Base-by-base conservation (phyloP, 805 yeast genomes). In the Saccharomycodes ludwigii region DNA sequence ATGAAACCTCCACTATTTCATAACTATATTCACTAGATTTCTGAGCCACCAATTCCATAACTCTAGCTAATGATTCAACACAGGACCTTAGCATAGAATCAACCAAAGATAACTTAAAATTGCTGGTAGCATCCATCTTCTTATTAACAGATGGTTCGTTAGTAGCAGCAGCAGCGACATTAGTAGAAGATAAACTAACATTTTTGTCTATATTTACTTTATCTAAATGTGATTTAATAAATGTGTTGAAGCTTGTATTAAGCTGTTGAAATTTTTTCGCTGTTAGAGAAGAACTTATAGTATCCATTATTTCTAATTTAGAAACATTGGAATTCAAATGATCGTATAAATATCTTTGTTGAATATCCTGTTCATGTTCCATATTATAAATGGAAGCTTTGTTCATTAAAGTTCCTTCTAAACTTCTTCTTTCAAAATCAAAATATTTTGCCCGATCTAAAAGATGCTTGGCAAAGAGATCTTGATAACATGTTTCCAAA, bases 41-140 rank as follows among this genome's bases (percentile, higher is more conserved):
- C 18, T 59, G 58, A 1, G 88, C 82, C 0, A 75, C 65, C 23
- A 83, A 59, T 48, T 84, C 95, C 44, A 82, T 65, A 3, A 78
- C 63, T 47, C 95, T 64, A 2, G 86, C 77, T 4, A 84, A 61
- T 1, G 86, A 67, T 54, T 85, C 96, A 21, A 83, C 77, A 6
- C 76, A 68, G 12, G 80, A 69, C 41, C 74, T 76, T 24, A 84
- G 58, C 35, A 82, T 68, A 3, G 63, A 58, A 40, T 82, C 86
- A 2, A 81, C 73, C 17, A 63, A 57, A 11, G 56, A 43, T 5
- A 76, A 48, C 19, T 54, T 49, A 24, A 65, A 47, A 19, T 48
- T 47, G 3, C 36, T 46, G 41, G 16, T 56, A 57, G 30, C 51
- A 42, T 5, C 54, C 33, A 13, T 49, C 43, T 30, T 48, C 42